A percentile compares a stretch with the other conserved stretches of the same genome.
These are phyloP conservation scores for Penicillium subrubescens DNA, from an alignment of 495 filamentous ascomycete genomes.

Conservation along the genomic window DNA sequence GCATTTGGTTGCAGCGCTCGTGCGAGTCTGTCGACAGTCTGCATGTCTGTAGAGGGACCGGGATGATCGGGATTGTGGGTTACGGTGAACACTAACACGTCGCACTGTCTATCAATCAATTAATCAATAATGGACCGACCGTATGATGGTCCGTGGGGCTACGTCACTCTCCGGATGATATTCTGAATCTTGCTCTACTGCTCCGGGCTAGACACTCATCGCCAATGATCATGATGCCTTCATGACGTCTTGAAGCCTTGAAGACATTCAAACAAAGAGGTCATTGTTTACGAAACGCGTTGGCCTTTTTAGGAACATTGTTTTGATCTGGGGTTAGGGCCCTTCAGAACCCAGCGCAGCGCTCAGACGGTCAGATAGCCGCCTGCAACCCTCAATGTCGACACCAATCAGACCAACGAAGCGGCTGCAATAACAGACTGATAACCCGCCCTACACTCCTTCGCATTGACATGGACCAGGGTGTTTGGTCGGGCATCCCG, in stretches of 20 bases:
- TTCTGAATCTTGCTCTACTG: slow-evolving; percentile 4
- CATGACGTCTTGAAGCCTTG: background rate
- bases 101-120: background rate
- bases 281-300: slow-evolving; percentile 7
- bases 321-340: background rate
- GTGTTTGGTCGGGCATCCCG: slow-evolving; percentile 20
- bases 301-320: background rate
- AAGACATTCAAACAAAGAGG: slow-evolving; percentile 8
- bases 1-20: background rate
- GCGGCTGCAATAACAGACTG: slow-evolving; percentile 8
- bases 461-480: slow-evolving; percentile 2
- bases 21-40: background rate
- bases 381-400: slow-evolving; percentile 6
- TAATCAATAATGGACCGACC: slow-evolving; percentile 10
- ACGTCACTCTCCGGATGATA: slow-evolving; percentile 16
- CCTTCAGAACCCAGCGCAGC: background rate
- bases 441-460: background rate
- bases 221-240: background rate
- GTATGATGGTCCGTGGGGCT: slow-evolving; percentile 25
- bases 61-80: background rate
- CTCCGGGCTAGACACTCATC: background rate
- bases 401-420: slow-evolving; percentile 18
- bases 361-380: slow-evolving; percentile 13
- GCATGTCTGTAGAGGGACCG: background rate
- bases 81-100: background rate